Evolutionary conservation across 148 eudicot genomes (phyloP).

Genomic region (Dianthus caryophyllus): DNA sequence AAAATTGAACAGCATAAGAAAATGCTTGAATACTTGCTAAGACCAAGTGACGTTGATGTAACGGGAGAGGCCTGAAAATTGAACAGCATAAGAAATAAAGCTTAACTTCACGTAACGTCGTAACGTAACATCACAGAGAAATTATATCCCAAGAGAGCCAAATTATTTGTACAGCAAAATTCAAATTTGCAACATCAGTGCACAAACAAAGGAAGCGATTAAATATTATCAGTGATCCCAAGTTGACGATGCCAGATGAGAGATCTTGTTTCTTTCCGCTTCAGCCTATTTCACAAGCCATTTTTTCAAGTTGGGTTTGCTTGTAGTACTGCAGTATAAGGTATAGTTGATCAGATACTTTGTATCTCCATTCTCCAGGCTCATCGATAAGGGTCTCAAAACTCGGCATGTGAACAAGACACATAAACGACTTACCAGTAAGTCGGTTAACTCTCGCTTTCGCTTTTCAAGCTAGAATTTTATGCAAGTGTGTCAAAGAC

Average conservation of each 20-base stretch:
- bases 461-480: slow-evolving; percentile 96
- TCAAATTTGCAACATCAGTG: neutral
- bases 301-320: slow-evolving; percentile 96
- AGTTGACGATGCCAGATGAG: slow-evolving; percentile 76
- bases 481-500: no score
- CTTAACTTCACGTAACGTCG: no score
- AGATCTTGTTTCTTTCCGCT: slow-evolving; percentile 75
- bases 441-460: slow-evolving; percentile 92
- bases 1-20: neutral
- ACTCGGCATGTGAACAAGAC: slow-evolving; percentile 3
- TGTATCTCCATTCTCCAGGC: no score
- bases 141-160: neutral
- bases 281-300: slow-evolving; percentile 78
- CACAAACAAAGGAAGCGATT: slow-evolving; percentile 6
- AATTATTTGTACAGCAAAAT: neutral
- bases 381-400: neutral
- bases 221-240: slow-evolving; percentile 40
- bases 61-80: slow-evolving; percentile 82
- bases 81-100: slow-evolving; percentile 10
- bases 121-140: neutral
- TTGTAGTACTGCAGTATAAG: slow-evolving; percentile 69
- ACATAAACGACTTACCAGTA: slow-evolving; percentile 52
- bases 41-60: slow-evolving; percentile 88
- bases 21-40: slow-evolving; percentile 85
- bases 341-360: slow-evolving; percentile 13